These are phyloP conservation scores for Neurospora tetrasperma DNA, from an alignment of 495 filamentous ascomycete species.

Conservation along the genomic window DNA sequence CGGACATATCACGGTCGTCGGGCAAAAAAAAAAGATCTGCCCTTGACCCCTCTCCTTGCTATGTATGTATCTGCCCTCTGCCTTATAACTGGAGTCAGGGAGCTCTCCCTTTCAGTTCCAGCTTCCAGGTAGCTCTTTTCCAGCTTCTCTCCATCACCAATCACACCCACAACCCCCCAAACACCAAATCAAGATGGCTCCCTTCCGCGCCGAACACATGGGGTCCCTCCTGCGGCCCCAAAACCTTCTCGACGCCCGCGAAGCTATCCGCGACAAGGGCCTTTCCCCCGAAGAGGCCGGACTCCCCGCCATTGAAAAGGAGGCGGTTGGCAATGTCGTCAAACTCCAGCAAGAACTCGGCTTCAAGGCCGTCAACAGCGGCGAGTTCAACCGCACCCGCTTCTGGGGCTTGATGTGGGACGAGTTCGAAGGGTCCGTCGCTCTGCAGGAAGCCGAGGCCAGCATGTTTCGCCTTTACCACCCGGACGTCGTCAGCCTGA, in stretches of 20 bases:
- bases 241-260: slow-evolving; percentile 52
- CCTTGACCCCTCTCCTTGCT: not conserved
- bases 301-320: slow-evolving; percentile 48
- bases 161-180: not conserved
- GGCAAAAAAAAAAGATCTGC: not conserved
- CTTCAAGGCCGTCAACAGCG: slow-evolving; percentile 58
- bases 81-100: not conserved
- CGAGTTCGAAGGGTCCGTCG: slow-evolving; percentile 51
- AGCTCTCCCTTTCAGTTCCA: not conserved
- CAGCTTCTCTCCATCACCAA: no score
- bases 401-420: slow-evolving; percentile 67
- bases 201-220: slow-evolving; percentile 77
- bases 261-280: slow-evolving; percentile 48
- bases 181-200: slow-evolving; percentile 40
- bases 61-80: not conserved
- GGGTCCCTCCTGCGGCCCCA: slow-evolving; percentile 71
- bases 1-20: not conserved
- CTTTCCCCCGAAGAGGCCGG: slow-evolving; percentile 41
- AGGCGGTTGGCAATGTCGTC: slow-evolving; percentile 55
- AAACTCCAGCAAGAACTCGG: slow-evolving; percentile 56
- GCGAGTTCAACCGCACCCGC: slow-evolving; percentile 62
- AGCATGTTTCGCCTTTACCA: slow-evolving; percentile 64
- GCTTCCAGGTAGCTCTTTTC: not conserved
- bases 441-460: slow-evolving; percentile 59
- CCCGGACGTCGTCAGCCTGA: slow-evolving; percentile 69